Conservation (phyloP, 208 protist species). For the Leishmania major region DNA sequence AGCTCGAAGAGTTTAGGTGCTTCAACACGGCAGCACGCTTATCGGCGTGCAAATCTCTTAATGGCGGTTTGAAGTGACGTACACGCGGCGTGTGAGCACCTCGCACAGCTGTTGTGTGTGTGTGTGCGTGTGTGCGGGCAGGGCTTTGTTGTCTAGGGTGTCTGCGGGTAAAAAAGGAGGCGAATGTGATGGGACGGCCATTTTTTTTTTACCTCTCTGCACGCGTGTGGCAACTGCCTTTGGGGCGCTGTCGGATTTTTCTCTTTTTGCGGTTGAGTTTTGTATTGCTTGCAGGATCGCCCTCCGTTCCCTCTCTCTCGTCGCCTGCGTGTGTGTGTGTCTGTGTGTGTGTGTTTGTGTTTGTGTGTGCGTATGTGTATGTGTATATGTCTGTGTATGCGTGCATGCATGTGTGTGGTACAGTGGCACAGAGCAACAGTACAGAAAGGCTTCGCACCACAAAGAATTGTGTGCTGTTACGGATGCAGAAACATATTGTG, state of each 20-base stretch:
- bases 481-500: background rate
- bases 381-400: constrained; percentile 1
- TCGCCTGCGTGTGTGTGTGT: background rate
- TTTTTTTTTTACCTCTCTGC: background rate
- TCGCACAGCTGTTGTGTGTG: background rate
- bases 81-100: no score
- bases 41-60: background rate
- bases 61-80: background rate
- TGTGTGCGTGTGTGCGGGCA: background rate
- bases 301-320: background rate
- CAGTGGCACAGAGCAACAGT: background rate
- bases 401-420: background rate
- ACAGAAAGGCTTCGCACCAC: background rate
- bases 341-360: background rate
- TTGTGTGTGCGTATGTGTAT: constrained; percentile 2
- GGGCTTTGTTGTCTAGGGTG: background rate
- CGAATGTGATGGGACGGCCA: background rate
- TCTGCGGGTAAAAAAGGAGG: background rate
- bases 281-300: background rate
- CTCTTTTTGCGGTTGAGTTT: background rate
- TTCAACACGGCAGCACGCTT: background rate
- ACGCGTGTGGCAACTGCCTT: background rate
- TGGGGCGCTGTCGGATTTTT: background rate
- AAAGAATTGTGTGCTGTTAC: background rate
- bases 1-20: constrained; percentile 25